Percentiles rank a stretch among this genome's conserved stretches.
phyloP scores from a whole-genome alignment of 1,139 yeast genomes.

The Eremothecium coryli region DNA sequence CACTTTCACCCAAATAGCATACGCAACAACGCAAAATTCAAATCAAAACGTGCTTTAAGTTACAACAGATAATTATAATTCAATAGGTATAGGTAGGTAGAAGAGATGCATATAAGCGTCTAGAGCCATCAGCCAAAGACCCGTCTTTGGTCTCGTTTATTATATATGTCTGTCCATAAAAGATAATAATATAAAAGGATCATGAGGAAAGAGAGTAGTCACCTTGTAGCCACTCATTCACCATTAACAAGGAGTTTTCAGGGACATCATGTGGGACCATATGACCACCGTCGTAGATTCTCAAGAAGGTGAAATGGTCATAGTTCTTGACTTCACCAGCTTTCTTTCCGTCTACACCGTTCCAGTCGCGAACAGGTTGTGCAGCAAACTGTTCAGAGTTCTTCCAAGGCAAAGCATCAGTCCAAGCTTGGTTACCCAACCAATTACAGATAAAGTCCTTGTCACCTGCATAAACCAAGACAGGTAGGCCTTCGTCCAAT shows the following conservation, averaged over 20 bases:
- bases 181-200: too few relatives aligned
- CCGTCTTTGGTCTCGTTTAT: too few relatives aligned
- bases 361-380: conserved; percentile 36
- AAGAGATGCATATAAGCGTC: too few relatives aligned
- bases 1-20: too few relatives aligned
- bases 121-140: too few relatives aligned
- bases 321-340: conserved; percentile 53
- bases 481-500: conserved; percentile 53
- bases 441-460: conserved; percentile 81
- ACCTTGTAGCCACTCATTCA: conserved; percentile 66
- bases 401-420: conserved; percentile 59
- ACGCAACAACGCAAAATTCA: too few relatives aligned
- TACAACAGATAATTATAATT: too few relatives aligned
- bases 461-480: conserved; percentile 75
- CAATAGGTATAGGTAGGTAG: too few relatives aligned
- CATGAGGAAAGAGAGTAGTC: conserved; percentile 29
- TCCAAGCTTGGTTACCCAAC: conserved; percentile 84
- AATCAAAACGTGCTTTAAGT: too few relatives aligned
- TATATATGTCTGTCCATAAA: too few relatives aligned
- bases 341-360: conserved; percentile 34
- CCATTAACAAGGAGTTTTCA: conserved; percentile 60
- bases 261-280: conserved; percentile 84
- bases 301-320: conserved; percentile 48
- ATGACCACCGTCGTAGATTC: conserved; percentile 62
- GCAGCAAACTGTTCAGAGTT: conserved; percentile 44